Percentiles rank a stretch among this genome's conserved stretches.
Evolutionary conservation across 208 protist species (phyloP).

Genomic region (Trypanosoma rangeli): DNA sequence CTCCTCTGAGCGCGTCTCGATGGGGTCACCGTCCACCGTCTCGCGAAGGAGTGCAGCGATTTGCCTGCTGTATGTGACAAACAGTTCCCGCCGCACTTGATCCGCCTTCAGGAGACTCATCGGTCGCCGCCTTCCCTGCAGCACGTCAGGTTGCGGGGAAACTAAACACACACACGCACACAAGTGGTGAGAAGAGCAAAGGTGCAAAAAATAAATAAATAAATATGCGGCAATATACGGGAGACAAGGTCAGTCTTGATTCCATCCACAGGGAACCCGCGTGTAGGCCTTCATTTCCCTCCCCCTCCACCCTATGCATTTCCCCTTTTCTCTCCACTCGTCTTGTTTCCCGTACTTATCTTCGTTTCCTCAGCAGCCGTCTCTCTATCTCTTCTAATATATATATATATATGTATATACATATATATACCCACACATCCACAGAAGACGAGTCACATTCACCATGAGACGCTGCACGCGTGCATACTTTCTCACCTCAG

Average conservation of each 20-base stretch:
- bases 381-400: background rate
- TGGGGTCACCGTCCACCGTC: slow-evolving; percentile 4
- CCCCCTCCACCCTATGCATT: background rate
- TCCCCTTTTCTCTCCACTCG: background rate
- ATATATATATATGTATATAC: slow-evolving; percentile 11
- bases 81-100: slow-evolving; percentile 30
- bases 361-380: background rate
- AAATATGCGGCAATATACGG: background rate
- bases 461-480: no score
- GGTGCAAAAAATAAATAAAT: background rate
- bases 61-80: slow-evolving; percentile 27
- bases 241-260: background rate
- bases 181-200: background rate
- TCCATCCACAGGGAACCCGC: background rate
- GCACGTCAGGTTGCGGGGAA: background rate
- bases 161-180: background rate
- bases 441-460: no score
- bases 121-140: background rate
- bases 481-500: no score
- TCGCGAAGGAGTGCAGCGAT: slow-evolving; percentile 26
- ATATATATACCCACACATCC: background rate
- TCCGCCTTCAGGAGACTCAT: slow-evolving; percentile 37
- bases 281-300: background rate
- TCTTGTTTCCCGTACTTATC: background rate
- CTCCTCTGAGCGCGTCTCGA: background rate